Evolutionary conservation across 441 rosid species (phyloP), one percentile per base, ranked within the genome.

Genomic region (Bocquillonia castaneifolia): DNA sequence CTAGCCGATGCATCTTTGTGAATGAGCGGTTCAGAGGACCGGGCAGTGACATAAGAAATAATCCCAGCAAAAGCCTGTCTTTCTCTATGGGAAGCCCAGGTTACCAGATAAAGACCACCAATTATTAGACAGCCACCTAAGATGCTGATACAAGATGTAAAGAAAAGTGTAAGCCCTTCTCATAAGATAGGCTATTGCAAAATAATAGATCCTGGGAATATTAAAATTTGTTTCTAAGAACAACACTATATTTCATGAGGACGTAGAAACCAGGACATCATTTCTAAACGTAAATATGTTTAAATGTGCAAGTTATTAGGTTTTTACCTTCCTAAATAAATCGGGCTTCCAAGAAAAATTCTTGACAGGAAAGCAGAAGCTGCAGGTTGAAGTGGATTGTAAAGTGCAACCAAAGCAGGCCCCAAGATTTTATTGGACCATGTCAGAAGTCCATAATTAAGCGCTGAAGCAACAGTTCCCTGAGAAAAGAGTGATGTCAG

Each of bases 351-450:
- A 26, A 92, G 96, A 81, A 94, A 94, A 73, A 88, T 67, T 81
- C 84, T 87, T 29, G 98, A 92, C 29, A 94, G 82, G 56, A 88
- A 78, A 59, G 98, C 86, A 58, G 99, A 92, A 25, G 96, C 88
- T 31, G 90, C 94, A 8, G 98, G 98, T 78, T 94, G 99, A 71
- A 94, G 97, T 66, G 99, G 99, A 76, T 85, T 84, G 84, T 94
- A 94, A 40, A 94, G 93, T 72, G 99, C 88, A 71, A 94, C 99
- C 84, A 94, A 79, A 64, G 99, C 80, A 63, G 99, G 99, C 36
- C 98, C 99, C 73, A 94, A 73, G 56, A 90, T 90, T 84, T 94
- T 94, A 76, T 94, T 94, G 61, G 91, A 94, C 99, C 99, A 94
- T 20, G 99, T 92, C 63, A 94, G 59, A 23, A 94, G 82, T 63